These are phyloP conservation scores for Suillus cothurnatus DNA, from an alignment of 768 basidiomycete species.

Conservation along the genomic window DNA sequence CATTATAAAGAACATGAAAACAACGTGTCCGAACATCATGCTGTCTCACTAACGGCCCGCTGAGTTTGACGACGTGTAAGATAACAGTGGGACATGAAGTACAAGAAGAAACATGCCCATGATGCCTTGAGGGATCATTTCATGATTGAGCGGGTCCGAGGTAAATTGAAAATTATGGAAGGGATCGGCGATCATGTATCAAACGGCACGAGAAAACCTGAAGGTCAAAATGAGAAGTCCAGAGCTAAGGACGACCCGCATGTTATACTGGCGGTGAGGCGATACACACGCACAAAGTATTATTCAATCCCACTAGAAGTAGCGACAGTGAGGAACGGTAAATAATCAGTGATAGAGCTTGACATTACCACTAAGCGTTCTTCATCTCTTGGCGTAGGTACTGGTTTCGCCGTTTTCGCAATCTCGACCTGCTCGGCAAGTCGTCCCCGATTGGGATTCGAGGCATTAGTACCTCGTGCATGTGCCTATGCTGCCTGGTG, in stretches of 20 bases:
- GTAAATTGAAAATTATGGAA: slow-evolving; percentile 25
- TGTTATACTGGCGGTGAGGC: slow-evolving; percentile 25
- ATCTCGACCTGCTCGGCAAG: slow-evolving; percentile 46
- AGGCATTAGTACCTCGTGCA: slow-evolving; percentile 43
- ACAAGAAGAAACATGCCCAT: slow-evolving; percentile 23
- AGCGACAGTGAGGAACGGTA: slow-evolving; percentile 30
- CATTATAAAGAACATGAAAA: slow-evolving; percentile 29
- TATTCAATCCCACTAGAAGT: slow-evolving; percentile 46
- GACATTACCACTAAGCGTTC: slow-evolving; percentile 47
- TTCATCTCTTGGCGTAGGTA: slow-evolving; percentile 42
- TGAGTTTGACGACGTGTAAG: slow-evolving; percentile 18
- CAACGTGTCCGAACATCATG: slow-evolving; percentile 37
- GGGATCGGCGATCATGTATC: slow-evolving; percentile 32
- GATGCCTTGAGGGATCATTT: slow-evolving; percentile 23
- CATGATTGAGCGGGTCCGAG: slow-evolving; percentile 34
- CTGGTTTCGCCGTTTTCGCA: slow-evolving; percentile 37
- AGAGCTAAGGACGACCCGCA: slow-evolving; percentile 21
- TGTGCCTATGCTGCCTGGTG: slow-evolving; percentile 37
- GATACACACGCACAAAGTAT: slow-evolving; percentile 21
- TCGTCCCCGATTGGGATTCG: slow-evolving; percentile 48
- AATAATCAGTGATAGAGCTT: slow-evolving; percentile 19
- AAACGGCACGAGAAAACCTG: slow-evolving; percentile 39
- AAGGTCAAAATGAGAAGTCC: slow-evolving; percentile 26
- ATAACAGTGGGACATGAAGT: slow-evolving; percentile 34
- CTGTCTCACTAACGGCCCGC: slow-evolving; percentile 22